Base-by-base conservation (phyloP, 371 early-diverging fungal genomes). In the Paraphysoderma sedebokerense region DNA sequence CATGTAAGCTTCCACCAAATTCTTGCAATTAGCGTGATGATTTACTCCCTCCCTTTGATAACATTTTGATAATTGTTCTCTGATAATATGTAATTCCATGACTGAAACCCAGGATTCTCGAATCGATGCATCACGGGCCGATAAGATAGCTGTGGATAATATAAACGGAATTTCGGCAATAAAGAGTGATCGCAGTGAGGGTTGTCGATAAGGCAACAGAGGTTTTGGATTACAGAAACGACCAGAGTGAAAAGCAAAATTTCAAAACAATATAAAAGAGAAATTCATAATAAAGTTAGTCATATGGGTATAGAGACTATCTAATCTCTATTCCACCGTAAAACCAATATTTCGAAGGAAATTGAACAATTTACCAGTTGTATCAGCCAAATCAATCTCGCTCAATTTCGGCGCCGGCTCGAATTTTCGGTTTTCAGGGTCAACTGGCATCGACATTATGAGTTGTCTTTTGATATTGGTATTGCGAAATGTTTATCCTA, bases 101-200 rank as follows among this genome's bases (percentile, higher is more conserved):
- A 75, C 76, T 61, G 76, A 79, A 24, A 86, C 77, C 87, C 87
- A 86, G 52, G 81, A 69, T 52, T 82, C 82, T 40, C 84, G 80
- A 54, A 85, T 72, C 49, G 74, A 65, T 55, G 79, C 77, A 52
- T 74, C 77, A 44, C 81, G 77, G 49, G 81, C 80, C 49, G 77
- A 77, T 28, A 74, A 70, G 29, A 82, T 60, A 49, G 79, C 85
- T 83, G 67, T 39, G 54, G 17, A 1, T 8, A 27, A 31, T 11
- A 3, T 23, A 9, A 17, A 41, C 2, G n/a, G 38, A 1, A 15
- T 38, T 12, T 22, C 22, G 37, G 19, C 20, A 37, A 24, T 37
- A 15, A 3, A 1, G 1, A 24, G n/a, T 38, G 22, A 12, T 6
- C 1, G 38, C 9, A 24, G 9, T 17, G 37, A n/a, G n/a, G n/a